Evolutionary conservation across 208 protist genomes (phyloP).

Genomic region (Histomonas meleagridis): DNA sequence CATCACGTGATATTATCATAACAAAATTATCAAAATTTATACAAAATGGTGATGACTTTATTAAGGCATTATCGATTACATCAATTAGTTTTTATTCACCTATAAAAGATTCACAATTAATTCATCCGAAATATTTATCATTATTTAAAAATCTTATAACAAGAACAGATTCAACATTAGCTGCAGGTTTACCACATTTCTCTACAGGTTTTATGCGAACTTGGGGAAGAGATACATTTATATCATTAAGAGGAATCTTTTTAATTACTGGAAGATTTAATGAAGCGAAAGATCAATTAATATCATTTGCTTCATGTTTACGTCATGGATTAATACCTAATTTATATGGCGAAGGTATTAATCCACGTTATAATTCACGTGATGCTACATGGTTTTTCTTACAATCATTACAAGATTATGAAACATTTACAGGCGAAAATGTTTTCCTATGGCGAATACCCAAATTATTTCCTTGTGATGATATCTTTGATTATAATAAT

Average conservation of each 20-base stretch:
- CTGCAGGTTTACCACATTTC: slow-evolving; percentile 18
- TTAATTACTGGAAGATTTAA: slow-evolving; percentile 5
- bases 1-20: neutral
- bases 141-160: neutral
- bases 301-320: neutral
- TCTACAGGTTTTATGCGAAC: neutral
- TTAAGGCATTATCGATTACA: neutral
- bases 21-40: neutral
- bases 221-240: slow-evolving; percentile 33
- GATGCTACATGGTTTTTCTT: slow-evolving; percentile 36
- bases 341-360: neutral
- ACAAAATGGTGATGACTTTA: slow-evolving; percentile 20
- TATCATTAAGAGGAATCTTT: neutral
- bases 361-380: slow-evolving; percentile 27
- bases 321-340: slow-evolving; percentile 24
- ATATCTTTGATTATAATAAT: neutral
- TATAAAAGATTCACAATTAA: neutral
- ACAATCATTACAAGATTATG: slow-evolving; percentile 9
- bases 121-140: neutral
- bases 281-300: neutral
- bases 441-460: neutral
- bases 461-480: neutral
- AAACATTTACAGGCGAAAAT: neutral
- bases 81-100: neutral
- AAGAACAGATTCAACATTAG: neutral